These are phyloP conservation scores for Globisporangium heterothallicum DNA, from an alignment of 352 stramenopile genomes.

Conservation along the genomic window DNA sequence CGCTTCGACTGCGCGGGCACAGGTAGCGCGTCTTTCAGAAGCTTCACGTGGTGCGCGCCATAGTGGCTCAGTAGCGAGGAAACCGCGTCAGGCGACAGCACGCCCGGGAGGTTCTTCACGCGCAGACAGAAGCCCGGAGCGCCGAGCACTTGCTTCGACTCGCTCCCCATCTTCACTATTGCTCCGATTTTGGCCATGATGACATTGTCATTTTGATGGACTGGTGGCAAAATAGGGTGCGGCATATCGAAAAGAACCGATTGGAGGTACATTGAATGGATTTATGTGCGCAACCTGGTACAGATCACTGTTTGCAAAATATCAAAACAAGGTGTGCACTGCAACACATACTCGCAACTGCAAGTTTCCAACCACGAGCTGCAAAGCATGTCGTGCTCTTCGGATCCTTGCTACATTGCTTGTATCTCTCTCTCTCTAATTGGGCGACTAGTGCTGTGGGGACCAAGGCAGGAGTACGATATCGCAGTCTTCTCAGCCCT, in stretches of 20 bases:
- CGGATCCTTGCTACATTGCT: neutral
- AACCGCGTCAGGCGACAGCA: conserved; percentile 50
- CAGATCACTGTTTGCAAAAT: neutral
- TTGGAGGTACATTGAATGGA: too few relatives aligned
- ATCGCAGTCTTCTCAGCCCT: conserved; percentile 22
- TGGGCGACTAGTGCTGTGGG: neutral
- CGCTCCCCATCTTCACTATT: too few relatives aligned
- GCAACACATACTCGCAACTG: too few relatives aligned
- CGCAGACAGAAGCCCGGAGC: conserved; percentile 24
- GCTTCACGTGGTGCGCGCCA: conserved; percentile 38
- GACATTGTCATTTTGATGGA: too few relatives aligned
- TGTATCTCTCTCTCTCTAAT: conserved; percentile 7
- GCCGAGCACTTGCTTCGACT: neutral
- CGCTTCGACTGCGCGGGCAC: conserved; percentile 12
- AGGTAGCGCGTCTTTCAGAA: conserved; percentile 30
- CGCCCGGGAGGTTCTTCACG: conserved; percentile 52
- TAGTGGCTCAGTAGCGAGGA: conserved; percentile 56
- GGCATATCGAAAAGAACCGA: too few relatives aligned
- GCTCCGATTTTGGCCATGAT: neutral
- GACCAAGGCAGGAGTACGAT: too few relatives aligned
- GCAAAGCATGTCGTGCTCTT: neutral
- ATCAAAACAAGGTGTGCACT: conserved; percentile 1
- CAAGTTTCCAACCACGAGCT: neutral
- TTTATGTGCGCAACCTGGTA: too few relatives aligned
- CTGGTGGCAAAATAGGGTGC: too few relatives aligned